phyloP scores from a whole-genome alignment of 2,329 filamentous ascomycete genomes.

The Colletotrichum orbiculare region DNA sequence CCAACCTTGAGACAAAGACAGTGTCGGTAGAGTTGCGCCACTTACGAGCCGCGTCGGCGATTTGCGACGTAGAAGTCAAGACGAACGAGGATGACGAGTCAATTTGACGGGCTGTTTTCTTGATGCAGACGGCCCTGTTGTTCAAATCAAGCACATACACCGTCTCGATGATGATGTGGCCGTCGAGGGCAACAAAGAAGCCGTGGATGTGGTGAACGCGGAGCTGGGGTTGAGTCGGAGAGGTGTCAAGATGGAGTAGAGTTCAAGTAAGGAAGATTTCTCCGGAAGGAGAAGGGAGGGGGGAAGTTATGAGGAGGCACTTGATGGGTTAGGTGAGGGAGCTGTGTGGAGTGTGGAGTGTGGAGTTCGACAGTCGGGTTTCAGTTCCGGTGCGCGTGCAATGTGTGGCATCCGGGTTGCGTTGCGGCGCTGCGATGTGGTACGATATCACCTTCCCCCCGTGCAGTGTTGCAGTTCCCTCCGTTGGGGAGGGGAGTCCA shows the following conservation, averaged over 20 bases:
- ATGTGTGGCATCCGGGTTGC: constrained; percentile 19
- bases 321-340: constrained; percentile 30
- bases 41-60: constrained; percentile 8
- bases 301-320: constrained; percentile 11
- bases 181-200: no score
- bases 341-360: constrained; percentile 13
- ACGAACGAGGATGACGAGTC: no score
- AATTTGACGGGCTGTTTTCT: no score
- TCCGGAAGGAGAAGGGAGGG: constrained; percentile 14
- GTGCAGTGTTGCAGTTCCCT: background rate
- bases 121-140: no score
- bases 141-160: no score
- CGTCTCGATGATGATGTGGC: no score
- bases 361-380: constrained; percentile 15
- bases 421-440: background rate
- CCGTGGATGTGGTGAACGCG: no score
- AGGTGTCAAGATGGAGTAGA: constrained; percentile 19
- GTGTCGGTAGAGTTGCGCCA: constrained; percentile 27
- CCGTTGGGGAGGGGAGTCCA: background rate
- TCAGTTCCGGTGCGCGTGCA: constrained; percentile 11
- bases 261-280: constrained; percentile 4
- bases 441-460: no score
- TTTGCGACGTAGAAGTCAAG: background rate
- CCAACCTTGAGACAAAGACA: constrained; percentile 9
- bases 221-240: background rate